Base-by-base conservation (phyloP, 2,329 filamentous ascomycete genomes). In the Chrysoporthe cubensis region DNA sequence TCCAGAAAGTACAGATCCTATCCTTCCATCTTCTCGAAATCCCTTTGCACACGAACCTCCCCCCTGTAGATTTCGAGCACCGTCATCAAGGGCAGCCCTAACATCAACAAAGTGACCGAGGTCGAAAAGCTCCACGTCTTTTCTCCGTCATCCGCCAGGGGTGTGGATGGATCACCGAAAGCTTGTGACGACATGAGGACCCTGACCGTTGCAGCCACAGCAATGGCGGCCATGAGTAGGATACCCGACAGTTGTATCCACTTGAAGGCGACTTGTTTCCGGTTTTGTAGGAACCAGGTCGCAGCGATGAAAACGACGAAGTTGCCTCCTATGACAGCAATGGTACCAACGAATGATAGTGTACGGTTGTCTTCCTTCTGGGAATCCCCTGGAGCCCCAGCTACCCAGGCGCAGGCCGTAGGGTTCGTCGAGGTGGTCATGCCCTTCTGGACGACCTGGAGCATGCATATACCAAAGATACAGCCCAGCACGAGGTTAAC, bases 281-380 rank as follows among this genome's bases (percentile, higher is more conserved):
- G 82, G 69, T 80, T 83, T 73, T 91, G 88, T 48, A 91, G 78
- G 73, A 90, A 91, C 87, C 87, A 90, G 0, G 87, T 88, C 0
- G 85, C 84, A 0, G 89, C 76, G 1, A 77, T 78, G 71, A 91
- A 91, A 32, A 90, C 82, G 46, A 88, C 72, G 46, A 79, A 80
- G 72, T 90, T 89, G 4, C 83, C 85, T 0, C 80, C 85, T 54
- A 91, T 87, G 50, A 89, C 86, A 5, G 82, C 83, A 42, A 90
- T 85, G 2, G 89, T 91, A 2, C 87, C 88, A 0, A 84, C 80
- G 67, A 86, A 84, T 34, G 84, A 86, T 16, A 87, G 71, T 0
- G 78, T 81, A 4, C 78, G 77, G 66, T 83, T 83, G 26, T 76
- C 73, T 0, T 80, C 72, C 73, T 0, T 80, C 72, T 9, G 77